Evolutionary conservation across 208 protist genomes (phyloP), one percentile per base, ranked within the genome.

Genomic region (Lotmaria passim): DNA sequence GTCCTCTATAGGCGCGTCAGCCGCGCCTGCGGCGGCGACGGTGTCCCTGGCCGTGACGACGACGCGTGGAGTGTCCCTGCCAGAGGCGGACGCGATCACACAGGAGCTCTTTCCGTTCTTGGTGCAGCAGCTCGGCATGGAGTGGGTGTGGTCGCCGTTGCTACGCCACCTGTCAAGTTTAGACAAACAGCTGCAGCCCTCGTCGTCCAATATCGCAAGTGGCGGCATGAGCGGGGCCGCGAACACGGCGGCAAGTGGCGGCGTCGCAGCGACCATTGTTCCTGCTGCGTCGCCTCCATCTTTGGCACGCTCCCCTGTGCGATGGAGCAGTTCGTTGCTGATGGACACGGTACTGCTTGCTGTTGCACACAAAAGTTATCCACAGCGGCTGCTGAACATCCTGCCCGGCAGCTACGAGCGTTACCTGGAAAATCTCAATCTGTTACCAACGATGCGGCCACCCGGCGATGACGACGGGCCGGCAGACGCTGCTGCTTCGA

Each of bases 111-210:
- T 96, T 23, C 91, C 91, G 0, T 48, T 75, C 11, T 59, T 96
- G 24, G 57, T 93, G 39, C 88, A 93, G 79, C 85, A 91, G 52
- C 52, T 93, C 0, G 91, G 91, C 4, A 78, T 85, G 53, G 91
- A 96, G 67, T 96, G 91, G 91, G 63, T 82, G 39, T 96, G 91
- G 88, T 96, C 91, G 0, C 76, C 83, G 44, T 75, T 85, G 48
- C 60, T 93, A 21, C 86, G 86, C 12, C 75, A 85, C 28, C 55
- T 75, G 3, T 68, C 73, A 15, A 41, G 44, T 30, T 74, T 96
- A 12, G 86, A 93, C 52, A 85, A 85, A 52, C 56, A 72, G 41
- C 79, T 78, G 59, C 58, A 63, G 38, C 30, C 58, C 44, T 39
- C 65, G 26, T 44, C 55, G 31, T 14, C n/a, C n/a, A n/a, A n/a